phyloP scores from a whole-genome alignment of 768 basidiomycete genomes.

The Neoboletus brunneissimus region DNA sequence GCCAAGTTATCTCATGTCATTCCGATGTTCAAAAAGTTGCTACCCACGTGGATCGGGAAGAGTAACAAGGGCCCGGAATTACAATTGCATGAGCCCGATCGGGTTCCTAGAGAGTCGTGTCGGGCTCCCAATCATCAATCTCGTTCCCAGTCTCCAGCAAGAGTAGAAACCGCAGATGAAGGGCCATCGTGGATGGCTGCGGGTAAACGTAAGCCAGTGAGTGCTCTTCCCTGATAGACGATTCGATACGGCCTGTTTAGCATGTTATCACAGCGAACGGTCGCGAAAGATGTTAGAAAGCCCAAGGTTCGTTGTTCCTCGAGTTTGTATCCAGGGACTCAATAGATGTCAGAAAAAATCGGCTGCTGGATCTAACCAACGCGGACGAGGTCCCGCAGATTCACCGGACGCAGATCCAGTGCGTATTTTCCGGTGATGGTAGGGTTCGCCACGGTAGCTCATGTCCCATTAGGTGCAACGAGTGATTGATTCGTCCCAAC shows the following conservation, averaged over 20 bases:
- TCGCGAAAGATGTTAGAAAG: neutral
- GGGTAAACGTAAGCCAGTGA: neutral
- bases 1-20: too few relatives aligned
- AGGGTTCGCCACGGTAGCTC: too few relatives aligned
- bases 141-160: neutral
- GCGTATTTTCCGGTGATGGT: neutral
- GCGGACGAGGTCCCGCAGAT: too few relatives aligned
- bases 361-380: too few relatives aligned
- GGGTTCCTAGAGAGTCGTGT: neutral
- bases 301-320: neutral
- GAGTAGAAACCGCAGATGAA: neutral
- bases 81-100: too few relatives aligned
- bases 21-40: neutral
- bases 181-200: neutral
- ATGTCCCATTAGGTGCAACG: neutral
- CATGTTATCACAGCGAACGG: neutral
- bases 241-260: too few relatives aligned
- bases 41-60: neutral
- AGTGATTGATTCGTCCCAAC: neutral
- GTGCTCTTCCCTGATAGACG: neutral
- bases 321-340: neutral
- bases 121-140: neutral
- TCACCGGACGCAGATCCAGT: neutral
- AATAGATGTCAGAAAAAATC: neutral
- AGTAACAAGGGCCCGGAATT: neutral